Conservation (phyloP, 345 rosid species). For the Sisymbrium altissimum region DNA sequence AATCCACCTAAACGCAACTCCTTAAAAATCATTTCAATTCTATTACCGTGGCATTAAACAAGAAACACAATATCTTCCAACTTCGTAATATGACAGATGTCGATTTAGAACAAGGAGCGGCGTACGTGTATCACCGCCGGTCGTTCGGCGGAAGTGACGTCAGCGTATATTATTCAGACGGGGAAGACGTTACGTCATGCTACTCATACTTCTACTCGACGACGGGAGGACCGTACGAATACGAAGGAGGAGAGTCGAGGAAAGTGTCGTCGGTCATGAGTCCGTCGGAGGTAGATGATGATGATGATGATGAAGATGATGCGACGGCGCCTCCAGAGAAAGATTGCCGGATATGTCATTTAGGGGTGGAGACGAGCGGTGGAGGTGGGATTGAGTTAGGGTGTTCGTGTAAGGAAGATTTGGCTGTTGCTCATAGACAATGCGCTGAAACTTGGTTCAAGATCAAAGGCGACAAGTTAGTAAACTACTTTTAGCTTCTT, state of each 20-base stretch:
- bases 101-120: slow-evolving; percentile 65
- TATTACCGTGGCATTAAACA: background rate
- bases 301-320: slow-evolving; percentile 38
- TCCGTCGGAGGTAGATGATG: slow-evolving; percentile 45
- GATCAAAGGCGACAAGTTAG: slow-evolving; percentile 91
- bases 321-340: slow-evolving; percentile 56
- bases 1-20: slow-evolving; percentile 27
- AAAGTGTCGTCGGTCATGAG: slow-evolving; percentile 44
- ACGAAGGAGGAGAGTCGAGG: slow-evolving; percentile 34
- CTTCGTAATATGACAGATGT: slow-evolving; percentile 29
- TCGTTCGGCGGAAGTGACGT: slow-evolving; percentile 32
- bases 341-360: slow-evolving; percentile 90
- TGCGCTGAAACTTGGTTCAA: slow-evolving; percentile 99
- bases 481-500: background rate
- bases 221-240: slow-evolving; percentile 62
- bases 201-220: slow-evolving; percentile 86
- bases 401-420: slow-evolving; percentile 90
- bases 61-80: background rate
- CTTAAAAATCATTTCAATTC: background rate
- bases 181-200: slow-evolving; percentile 65
- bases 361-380: slow-evolving; percentile 64
- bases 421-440: slow-evolving; percentile 90
- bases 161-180: slow-evolving; percentile 72
- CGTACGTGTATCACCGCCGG: slow-evolving; percentile 31
- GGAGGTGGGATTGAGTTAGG: slow-evolving; percentile 75